Evolutionary conservation across 495 filamentous ascomycete species (phyloP), one percentile per base, ranked within the genome.

Genomic region (Evernia prunastri): DNA sequence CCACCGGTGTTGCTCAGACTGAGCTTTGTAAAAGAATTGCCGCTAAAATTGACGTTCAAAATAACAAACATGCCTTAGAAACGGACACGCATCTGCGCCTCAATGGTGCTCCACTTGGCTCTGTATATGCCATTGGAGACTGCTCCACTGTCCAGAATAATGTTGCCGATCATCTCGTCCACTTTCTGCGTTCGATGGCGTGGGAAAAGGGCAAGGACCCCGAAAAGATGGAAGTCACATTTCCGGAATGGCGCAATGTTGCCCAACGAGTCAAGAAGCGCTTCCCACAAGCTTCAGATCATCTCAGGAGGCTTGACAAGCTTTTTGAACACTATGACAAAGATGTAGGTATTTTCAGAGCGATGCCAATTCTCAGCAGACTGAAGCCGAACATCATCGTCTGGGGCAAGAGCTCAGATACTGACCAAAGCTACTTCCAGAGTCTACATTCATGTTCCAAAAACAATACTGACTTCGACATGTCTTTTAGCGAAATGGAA

Each of bases 111-210:
- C 95, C 94, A 0, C 78, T 97, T 0, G 94, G 95, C 45, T 94
- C 97, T 69, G 90, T 99, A 37, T 99, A 99, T 72, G 91, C 91
- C 56, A 90, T 99, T 60, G 95, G 95, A n/a, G 95, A 99, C 75
- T 97, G 94, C 77, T 79, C 89, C 17, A 97, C 94, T 0, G 95
- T 97, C 0, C 95, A 97, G 70, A 97, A 97, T 78, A 97, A 97
- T 71, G 77, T 96, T 9, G 88, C 90, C 29, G 87, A 89, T 65
- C 87, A 96, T 78, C 85, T 97, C 66, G 79, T 96, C 56, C 83
- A 83, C 20, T 97, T 97, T 77, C 80, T 98, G 11, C 91, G 92
- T 63, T 92, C 85, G 7, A 81, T 96, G 18, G 92, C 94, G 35
- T 97, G 89, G 88, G 91, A 96, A 73, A 90, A 88, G 64, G 92